A percentile compares a stretch with the other conserved stretches of the same genome.
Conservation (phyloP, 1,284 basidiomycete species). For the Acaromyces ingoldii region DNA sequence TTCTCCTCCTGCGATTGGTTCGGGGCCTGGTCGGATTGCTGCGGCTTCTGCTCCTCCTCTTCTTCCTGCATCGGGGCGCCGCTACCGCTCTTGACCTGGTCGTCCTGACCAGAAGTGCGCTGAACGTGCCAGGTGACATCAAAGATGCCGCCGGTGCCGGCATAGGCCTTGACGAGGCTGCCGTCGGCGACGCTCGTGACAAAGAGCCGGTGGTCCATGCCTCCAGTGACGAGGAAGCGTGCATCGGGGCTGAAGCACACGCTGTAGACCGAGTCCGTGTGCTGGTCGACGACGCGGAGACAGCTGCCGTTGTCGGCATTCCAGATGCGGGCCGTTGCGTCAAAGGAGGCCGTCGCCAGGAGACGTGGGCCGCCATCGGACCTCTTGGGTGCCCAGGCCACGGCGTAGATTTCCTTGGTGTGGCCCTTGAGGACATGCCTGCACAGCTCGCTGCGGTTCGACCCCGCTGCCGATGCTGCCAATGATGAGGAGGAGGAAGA, state of each 20-base stretch:
- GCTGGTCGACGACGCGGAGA: conserved; percentile 36
- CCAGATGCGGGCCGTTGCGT: conserved; percentile 47
- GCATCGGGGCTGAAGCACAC: conserved; percentile 44
- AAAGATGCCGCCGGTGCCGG: conserved; percentile 18
- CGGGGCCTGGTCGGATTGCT: no score
- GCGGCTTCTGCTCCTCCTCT: background rate
- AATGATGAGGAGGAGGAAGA: no score
- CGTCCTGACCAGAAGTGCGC: background rate
- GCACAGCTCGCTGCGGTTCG: background rate
- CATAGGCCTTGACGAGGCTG: conserved; percentile 11
- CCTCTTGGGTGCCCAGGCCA: conserved; percentile 44
- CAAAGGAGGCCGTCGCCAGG: conserved; percentile 47
- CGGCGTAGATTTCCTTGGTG: conserved; percentile 45
- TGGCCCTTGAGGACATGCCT: conserved; percentile 28
- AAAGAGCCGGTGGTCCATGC: conserved; percentile 41
- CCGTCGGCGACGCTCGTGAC: conserved; percentile 31
- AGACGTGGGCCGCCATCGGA: conserved; percentile 35
- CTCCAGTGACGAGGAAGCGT: conserved; percentile 45
- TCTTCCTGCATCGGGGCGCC: background rate
- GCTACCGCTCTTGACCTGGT: conserved; percentile 20
- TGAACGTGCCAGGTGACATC: conserved; percentile 19
- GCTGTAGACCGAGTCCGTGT: conserved; percentile 46
- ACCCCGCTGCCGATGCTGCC: background rate
- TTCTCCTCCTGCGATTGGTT: no score
- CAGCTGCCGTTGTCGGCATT: conserved; percentile 47